phyloP scores from a whole-genome alignment of 192 early-diverging fungal genomes.

The Spizellomyces sp. region DNA sequence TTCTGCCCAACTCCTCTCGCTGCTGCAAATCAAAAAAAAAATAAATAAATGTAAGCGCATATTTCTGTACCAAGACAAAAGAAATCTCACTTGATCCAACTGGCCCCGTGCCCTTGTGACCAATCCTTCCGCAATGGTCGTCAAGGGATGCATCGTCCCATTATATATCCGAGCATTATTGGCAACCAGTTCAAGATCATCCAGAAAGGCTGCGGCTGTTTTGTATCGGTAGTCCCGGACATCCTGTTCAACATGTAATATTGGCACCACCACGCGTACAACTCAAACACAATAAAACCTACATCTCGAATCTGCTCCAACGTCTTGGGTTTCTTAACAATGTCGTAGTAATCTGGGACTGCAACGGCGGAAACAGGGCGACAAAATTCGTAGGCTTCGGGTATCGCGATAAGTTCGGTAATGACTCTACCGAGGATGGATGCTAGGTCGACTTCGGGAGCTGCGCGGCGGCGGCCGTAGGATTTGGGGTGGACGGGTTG shows the following conservation, averaged over 20 bases:
- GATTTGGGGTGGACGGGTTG: conserved; percentile 39
- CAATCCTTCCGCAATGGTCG: conserved; percentile 43
- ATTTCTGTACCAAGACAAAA: background rate
- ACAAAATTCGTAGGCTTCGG: conserved; percentile 51
- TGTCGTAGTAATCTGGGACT: conserved; percentile 55
- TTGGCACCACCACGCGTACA: conserved; percentile 10
- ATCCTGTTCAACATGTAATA: conserved; percentile 21
- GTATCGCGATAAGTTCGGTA: conserved; percentile 44
- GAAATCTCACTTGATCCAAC: background rate
- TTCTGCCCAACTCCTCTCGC: background rate
- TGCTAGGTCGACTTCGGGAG: conserved; percentile 52
- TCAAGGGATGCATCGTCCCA: conserved; percentile 50
- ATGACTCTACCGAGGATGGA: conserved; percentile 49
- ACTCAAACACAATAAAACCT: conserved; percentile 14
- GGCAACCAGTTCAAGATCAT: conserved; percentile 55
- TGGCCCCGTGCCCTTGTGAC: conserved; percentile 30
- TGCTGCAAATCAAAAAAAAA: background rate
- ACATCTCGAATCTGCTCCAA: conserved; percentile 60
- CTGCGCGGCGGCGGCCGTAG: conserved; percentile 52
- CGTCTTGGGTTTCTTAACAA: conserved; percentile 55
- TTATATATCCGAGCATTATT: conserved; percentile 59
- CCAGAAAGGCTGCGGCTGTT: conserved; percentile 49
- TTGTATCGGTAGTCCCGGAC: conserved; percentile 43
- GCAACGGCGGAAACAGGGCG: conserved; percentile 46
- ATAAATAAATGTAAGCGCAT: background rate